Conservation (phyloP, 2,329 filamentous ascomycete species). For the Aspergillus fructus region DNA sequence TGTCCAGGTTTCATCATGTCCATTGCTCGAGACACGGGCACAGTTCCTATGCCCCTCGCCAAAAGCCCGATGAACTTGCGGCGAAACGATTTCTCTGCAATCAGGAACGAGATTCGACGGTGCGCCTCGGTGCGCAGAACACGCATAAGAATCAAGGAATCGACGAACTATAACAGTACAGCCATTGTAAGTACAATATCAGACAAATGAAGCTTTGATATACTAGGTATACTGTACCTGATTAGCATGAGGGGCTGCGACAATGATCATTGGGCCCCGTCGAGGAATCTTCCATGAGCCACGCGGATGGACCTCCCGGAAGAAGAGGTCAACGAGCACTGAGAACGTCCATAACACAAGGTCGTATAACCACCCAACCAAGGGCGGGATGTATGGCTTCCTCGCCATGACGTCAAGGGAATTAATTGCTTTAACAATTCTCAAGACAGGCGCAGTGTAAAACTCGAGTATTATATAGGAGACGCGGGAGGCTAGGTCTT, state of each 20-base stretch:
- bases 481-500: background rate
- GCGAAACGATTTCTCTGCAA: slow-evolving; percentile 92
- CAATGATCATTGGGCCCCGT: slow-evolving; percentile 86
- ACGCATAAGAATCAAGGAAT: slow-evolving; percentile 89
- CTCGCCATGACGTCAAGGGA: slow-evolving; percentile 32
- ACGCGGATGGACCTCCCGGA: slow-evolving; percentile 92
- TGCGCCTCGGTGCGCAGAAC: slow-evolving; percentile 82
- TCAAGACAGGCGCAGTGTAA: background rate
- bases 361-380: slow-evolving; percentile 36
- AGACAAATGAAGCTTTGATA: background rate
- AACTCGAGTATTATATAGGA: background rate
- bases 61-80: slow-evolving; percentile 84
- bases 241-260: slow-evolving; percentile 95
- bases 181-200: slow-evolving; percentile 1
- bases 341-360: slow-evolving; percentile 49
- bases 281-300: slow-evolving; percentile 93
- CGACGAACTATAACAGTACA: slow-evolving; percentile 69
- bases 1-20: slow-evolving; percentile 78
- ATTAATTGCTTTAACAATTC: background rate
- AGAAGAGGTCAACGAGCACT: slow-evolving; percentile 90
- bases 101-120: slow-evolving; percentile 86
- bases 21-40: slow-evolving; percentile 90
- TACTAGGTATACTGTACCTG: slow-evolving; percentile 57
- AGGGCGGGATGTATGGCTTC: slow-evolving; percentile 41
- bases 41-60: slow-evolving; percentile 79